Conservation (phyloP, 371 early-diverging fungal species). For the Actinomortierella wolfii region DNA sequence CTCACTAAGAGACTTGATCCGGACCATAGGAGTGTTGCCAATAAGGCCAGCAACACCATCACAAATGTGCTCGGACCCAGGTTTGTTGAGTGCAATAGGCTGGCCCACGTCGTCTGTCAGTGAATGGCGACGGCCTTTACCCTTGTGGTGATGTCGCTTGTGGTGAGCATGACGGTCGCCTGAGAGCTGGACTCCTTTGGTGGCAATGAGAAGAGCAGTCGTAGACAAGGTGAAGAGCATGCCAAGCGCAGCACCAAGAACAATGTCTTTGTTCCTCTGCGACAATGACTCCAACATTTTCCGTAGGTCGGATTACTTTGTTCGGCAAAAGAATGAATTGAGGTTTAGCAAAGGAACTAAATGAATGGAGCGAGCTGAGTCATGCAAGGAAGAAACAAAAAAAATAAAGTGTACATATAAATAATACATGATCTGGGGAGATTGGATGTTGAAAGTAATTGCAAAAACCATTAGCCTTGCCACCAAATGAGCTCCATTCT, state of each 20-base stretch:
- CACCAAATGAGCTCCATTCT: no score
- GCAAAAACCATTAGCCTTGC: no score
- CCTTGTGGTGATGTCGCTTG: background rate
- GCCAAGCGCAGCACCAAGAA: constrained; percentile 42
- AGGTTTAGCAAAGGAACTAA: no score
- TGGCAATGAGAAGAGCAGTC: constrained; percentile 30
- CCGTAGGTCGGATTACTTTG: no score
- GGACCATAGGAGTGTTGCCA: constrained; percentile 90
- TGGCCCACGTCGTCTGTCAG: background rate
- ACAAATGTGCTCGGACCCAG: constrained; percentile 36
- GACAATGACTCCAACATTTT: constrained; percentile 37
- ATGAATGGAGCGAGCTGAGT: no score
- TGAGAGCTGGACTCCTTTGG: constrained; percentile 6
- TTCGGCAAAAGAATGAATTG: no score
- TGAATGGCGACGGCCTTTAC: background rate
- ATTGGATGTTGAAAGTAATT: no score
- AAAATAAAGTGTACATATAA: no score
- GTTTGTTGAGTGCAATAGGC: background rate
- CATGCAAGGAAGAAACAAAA: no score
- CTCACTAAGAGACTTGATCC: constrained; percentile 83
- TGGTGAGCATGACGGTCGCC: background rate
- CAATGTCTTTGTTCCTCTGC: constrained; percentile 44
- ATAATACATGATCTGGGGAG: no score
- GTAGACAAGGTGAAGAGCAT: constrained; percentile 43
- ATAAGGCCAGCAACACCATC: constrained; percentile 80